Evolutionary conservation across 768 basidiomycete genomes (phyloP).

Genomic region (Boletus insuetus): DNA sequence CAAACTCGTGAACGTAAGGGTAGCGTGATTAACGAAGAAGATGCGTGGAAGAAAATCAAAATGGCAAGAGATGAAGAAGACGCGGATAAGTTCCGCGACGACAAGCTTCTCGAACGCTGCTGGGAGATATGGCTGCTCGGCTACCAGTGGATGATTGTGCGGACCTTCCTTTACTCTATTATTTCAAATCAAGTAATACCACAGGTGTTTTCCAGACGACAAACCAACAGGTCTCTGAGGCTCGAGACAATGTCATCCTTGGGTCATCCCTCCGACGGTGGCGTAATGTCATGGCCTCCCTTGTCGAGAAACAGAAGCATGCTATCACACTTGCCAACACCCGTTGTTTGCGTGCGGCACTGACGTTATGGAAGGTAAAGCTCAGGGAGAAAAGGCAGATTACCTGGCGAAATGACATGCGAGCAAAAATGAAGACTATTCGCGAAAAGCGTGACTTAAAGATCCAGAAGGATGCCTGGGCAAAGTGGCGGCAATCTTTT

Average conservation of each 20-base stretch:
- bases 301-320: conserved; percentile 39
- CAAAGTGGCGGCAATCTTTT: conserved; percentile 61
- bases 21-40: conserved; percentile 61
- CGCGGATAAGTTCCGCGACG: conserved; percentile 66
- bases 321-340: conserved; percentile 44
- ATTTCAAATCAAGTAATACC: conserved; percentile 14
- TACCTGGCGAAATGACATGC: conserved; percentile 69
- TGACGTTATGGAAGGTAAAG: conserved; percentile 54
- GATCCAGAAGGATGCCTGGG: conserved; percentile 58
- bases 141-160: conserved; percentile 69
- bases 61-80: conserved; percentile 67
- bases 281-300: conserved; percentile 43
- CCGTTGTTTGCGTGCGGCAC: conserved; percentile 40
- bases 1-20: conserved; percentile 41
- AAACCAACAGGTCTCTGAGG: conserved; percentile 61
- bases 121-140: conserved; percentile 76
- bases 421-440: conserved; percentile 60
- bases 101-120: conserved; percentile 63
- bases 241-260: conserved; percentile 63
- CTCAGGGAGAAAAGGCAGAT: conserved; percentile 54
- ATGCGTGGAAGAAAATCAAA: conserved; percentile 75
- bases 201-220: conserved; percentile 52
- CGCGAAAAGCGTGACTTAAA: conserved; percentile 54
- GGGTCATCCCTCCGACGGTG: conserved; percentile 60
- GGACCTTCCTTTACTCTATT: conserved; percentile 29